phyloP scores from a whole-genome alignment of 129 eudicot genomes.

The Cynara cardunculus region DNA sequence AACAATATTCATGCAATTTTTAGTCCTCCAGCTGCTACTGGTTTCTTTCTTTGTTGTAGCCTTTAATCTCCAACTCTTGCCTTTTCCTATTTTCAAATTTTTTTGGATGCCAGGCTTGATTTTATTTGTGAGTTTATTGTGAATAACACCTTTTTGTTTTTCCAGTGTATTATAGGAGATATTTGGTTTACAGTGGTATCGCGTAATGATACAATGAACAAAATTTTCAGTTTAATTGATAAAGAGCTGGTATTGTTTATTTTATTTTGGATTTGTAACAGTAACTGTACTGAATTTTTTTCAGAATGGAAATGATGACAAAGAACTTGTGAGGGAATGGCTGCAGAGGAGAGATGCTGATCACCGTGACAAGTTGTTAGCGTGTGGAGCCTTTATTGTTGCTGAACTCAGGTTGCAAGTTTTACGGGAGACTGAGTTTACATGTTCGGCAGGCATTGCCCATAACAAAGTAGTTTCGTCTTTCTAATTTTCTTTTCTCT shows the following conservation, averaged over 20 bases:
- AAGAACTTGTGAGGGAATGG: constrained; percentile 69
- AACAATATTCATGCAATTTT: background rate
- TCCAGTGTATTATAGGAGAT: background rate
- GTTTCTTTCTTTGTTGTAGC: background rate
- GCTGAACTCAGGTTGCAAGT: constrained; percentile 90
- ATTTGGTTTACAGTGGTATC: background rate
- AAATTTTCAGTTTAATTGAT: background rate
- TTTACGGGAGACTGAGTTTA: constrained; percentile 69
- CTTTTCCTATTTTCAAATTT: background rate
- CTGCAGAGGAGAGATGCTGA: constrained; percentile 53
- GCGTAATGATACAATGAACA: background rate
- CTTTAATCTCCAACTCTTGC: background rate
- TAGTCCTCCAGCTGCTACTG: background rate
- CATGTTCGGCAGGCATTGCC: constrained; percentile 97
- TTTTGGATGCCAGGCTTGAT: background rate
- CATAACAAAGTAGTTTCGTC: constrained; percentile 69
- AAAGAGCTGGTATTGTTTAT: background rate
- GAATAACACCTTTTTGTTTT: background rate
- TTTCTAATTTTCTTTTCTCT: background rate
- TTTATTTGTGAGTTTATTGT: background rate
- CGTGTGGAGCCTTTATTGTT: constrained; percentile 89
- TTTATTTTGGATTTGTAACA: constrained; percentile 1
- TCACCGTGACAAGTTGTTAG: constrained; percentile 82
- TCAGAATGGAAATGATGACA: constrained; percentile 48
- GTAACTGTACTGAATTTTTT: background rate